phyloP scores from a whole-genome alignment of 257 asterid species.

The Penstemon eatonii region DNA sequence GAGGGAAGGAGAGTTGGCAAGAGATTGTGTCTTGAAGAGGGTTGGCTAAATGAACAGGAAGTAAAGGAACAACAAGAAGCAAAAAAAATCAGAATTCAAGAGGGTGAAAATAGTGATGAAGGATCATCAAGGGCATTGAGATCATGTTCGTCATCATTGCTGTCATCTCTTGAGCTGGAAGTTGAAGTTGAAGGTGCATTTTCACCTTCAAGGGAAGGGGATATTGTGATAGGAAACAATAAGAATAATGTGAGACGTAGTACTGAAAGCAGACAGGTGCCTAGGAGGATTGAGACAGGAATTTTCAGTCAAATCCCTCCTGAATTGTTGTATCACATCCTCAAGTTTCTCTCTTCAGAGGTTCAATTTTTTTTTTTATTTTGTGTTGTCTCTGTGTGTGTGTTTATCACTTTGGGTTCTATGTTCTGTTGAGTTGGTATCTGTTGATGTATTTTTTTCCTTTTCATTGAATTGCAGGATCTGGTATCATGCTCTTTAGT shows the following conservation, averaged over 20 bases:
- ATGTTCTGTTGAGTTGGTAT: conserved; percentile 15
- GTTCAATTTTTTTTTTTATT: conserved; percentile 36
- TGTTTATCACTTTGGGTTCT: not conserved
- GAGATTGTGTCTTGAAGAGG: conserved; percentile 44
- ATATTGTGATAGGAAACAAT: conserved; percentile 15
- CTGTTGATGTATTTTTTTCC: conserved; percentile 3
- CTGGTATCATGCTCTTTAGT: conserved; percentile 79
- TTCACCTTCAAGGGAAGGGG: conserved; percentile 34
- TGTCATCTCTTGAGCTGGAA: conserved; percentile 32
- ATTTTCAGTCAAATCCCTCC: conserved; percentile 68
- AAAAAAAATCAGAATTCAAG: conserved; percentile 50
- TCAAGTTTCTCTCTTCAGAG: conserved; percentile 81
- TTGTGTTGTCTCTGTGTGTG: not conserved
- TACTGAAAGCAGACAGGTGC: conserved; percentile 30
- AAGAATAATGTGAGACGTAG: conserved; percentile 30
- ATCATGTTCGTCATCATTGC: conserved; percentile 38
- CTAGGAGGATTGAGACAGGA: conserved; percentile 55
- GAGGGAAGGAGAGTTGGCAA: conserved; percentile 46
- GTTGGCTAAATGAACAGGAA: conserved; percentile 41
- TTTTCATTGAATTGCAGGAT: conserved; percentile 54
- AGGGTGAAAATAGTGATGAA: conserved; percentile 40
- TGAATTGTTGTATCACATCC: conserved; percentile 68
- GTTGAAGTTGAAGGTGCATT: conserved; percentile 39
- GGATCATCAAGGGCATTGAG: conserved; percentile 28
- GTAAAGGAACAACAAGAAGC: conserved; percentile 46